phyloP scores from a whole-genome alignment of 495 filamentous ascomycete species.

The Tetracladium marchalianum region DNA sequence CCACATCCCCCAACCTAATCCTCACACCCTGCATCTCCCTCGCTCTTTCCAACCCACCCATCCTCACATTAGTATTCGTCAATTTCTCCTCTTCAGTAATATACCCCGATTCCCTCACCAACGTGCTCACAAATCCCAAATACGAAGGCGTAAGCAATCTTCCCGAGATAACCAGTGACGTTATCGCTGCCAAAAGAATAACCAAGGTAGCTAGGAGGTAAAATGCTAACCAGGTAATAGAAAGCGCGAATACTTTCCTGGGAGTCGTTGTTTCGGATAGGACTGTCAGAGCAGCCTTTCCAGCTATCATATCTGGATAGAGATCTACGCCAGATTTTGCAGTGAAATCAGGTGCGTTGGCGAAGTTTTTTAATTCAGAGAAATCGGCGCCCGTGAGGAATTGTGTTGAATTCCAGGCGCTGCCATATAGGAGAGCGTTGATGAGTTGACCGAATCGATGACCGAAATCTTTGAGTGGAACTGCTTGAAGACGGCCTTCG shows the following conservation, averaged over 20 bases:
- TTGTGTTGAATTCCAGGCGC: slow-evolving; percentile 2
- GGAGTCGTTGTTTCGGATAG: background rate
- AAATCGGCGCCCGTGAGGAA: slow-evolving; percentile 3
- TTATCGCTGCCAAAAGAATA: slow-evolving; percentile 2
- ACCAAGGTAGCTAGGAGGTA: slow-evolving; percentile 4
- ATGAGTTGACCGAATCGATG: slow-evolving; percentile 8
- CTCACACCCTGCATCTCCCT: slow-evolving; percentile 2
- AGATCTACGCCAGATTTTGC: background rate
- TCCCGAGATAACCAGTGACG: slow-evolving; percentile 3
- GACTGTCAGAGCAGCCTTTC: slow-evolving; percentile 1
- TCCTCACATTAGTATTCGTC: slow-evolving; percentile 3
- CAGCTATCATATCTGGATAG: background rate
- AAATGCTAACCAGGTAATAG: slow-evolving; percentile 2
- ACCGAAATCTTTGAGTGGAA: slow-evolving; percentile 9
- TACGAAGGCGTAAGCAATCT: slow-evolving; percentile 2
- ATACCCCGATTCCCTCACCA: slow-evolving; percentile 3
- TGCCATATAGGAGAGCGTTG: slow-evolving; percentile 9
- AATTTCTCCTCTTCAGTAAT: background rate
- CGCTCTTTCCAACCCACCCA: slow-evolving; percentile 4
- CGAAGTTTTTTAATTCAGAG: background rate
- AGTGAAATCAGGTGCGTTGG: background rate
- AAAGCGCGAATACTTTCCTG: background rate
- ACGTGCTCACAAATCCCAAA: slow-evolving; percentile 4
- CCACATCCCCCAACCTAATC: slow-evolving; percentile 12
- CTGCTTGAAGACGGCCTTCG: slow-evolving; percentile 5